Conservation (phyloP, 495 filamentous ascomycete species). For the Xylaria palmicola region DNA sequence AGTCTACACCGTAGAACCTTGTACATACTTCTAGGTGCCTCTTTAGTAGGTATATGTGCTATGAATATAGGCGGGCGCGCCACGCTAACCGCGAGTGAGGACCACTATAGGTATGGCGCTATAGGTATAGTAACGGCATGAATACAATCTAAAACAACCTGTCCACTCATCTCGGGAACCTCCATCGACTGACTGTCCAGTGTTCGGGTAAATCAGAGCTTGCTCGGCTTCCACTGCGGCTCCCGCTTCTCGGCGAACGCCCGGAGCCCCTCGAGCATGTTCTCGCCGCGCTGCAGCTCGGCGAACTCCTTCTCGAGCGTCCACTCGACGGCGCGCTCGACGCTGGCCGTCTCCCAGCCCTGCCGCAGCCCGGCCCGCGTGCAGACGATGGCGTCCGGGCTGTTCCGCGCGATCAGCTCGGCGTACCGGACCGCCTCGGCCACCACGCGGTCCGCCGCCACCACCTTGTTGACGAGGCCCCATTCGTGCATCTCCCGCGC, state of each 20-base stretch:
- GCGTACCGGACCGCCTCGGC: slow-evolving; percentile 54
- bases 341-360: slow-evolving; percentile 60
- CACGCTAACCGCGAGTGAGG: no score
- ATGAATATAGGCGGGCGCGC: no score
- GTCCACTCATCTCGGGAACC: no score
- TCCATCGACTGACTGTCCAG: no score
- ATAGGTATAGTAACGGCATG: no score
- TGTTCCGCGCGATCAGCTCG: slow-evolving; percentile 56
- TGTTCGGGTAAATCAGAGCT: slow-evolving; percentile 21
- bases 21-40: no score
- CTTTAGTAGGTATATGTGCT: no score
- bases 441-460: slow-evolving; percentile 48
- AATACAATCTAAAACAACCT: no score
- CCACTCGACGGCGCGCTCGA: slow-evolving; percentile 60
- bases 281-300: slow-evolving; percentile 37
- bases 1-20: no score
- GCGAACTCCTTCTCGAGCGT: slow-evolving; percentile 54
- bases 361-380: slow-evolving; percentile 64
- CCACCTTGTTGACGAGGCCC: slow-evolving; percentile 75
- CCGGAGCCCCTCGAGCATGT: slow-evolving; percentile 36
- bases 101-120: no score
- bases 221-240: slow-evolving; percentile 37
- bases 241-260: slow-evolving; percentile 42
- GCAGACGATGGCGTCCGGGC: slow-evolving; percentile 73
- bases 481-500: slow-evolving; percentile 65